Evolutionary conservation across 305 asterid species (phyloP).

Genomic region (Petunia hybrid): DNA sequence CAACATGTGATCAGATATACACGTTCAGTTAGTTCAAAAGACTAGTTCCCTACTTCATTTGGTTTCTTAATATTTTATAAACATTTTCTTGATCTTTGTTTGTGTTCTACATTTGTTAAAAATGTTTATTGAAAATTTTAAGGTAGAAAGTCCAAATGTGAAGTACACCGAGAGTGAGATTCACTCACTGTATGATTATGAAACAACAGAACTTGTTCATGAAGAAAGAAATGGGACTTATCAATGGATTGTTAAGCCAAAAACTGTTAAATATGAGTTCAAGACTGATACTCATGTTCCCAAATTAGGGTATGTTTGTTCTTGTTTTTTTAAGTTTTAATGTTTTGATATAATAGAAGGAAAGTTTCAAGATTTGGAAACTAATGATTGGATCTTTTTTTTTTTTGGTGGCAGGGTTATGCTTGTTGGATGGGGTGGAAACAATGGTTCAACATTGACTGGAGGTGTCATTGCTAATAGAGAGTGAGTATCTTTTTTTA

Average conservation of each 20-base stretch:
- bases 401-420: slow-evolving; percentile 62
- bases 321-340: background rate
- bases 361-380: background rate
- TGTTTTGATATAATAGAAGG: background rate
- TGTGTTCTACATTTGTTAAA: background rate
- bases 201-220: slow-evolving; percentile 91
- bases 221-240: slow-evolving; percentile 74
- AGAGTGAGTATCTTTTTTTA: slow-evolving; percentile 63
- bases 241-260: slow-evolving; percentile 90
- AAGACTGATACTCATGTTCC: slow-evolving; percentile 81
- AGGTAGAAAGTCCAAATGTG: slow-evolving; percentile 95
- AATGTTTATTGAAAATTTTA: slow-evolving; percentile 90
- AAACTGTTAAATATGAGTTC: slow-evolving; percentile 79
- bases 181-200: slow-evolving; percentile 73
- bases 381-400: background rate
- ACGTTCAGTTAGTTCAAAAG: background rate
- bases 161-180: slow-evolving; percentile 77
- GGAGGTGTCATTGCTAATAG: slow-evolving; percentile 91
- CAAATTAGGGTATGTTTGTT: slow-evolving; percentile 71
- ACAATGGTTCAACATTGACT: slow-evolving; percentile 92
- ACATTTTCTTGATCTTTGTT: background rate
- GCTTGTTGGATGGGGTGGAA: slow-evolving; percentile 99
- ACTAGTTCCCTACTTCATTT: background rate
- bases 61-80: background rate
- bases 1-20: slow-evolving; percentile 23